A percentile compares a stretch with the other conserved stretches of the same genome.
Evolutionary conservation across 805 yeast species (phyloP).

Genomic region (Hanseniaspora guilliermondii): DNA sequence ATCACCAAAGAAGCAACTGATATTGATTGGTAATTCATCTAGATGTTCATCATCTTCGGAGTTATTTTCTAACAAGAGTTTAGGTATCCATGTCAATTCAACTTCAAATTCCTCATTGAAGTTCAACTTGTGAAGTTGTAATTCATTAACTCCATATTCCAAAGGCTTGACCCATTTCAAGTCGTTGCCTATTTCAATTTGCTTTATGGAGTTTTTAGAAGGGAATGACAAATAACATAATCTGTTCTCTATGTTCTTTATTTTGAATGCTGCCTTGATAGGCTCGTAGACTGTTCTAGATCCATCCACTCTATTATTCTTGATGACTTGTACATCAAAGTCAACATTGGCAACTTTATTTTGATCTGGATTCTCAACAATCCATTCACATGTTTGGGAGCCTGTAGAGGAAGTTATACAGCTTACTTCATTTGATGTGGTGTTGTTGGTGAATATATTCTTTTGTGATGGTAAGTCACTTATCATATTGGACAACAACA

Average conservation of each 20-base stretch:
- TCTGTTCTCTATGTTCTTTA: slow-evolving; percentile 50
- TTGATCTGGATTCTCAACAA: slow-evolving; percentile 38
- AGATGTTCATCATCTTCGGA: slow-evolving; percentile 26
- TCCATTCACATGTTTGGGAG: slow-evolving; percentile 12
- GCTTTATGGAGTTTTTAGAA: slow-evolving; percentile 41
- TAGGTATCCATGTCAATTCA: slow-evolving; percentile 69
- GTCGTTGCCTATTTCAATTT: slow-evolving; percentile 31
- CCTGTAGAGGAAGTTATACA: background rate
- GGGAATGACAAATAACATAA: slow-evolving; percentile 50
- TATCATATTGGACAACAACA: slow-evolving; percentile 28
- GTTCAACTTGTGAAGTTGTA: slow-evolving; percentile 48
- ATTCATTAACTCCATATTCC: slow-evolving; percentile 46
- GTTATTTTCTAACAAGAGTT: slow-evolving; percentile 33
- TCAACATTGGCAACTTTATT: slow-evolving; percentile 27
- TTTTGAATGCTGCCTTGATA: slow-evolving; percentile 46
- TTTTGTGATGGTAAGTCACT: slow-evolving; percentile 34
- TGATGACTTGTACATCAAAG: slow-evolving; percentile 39
- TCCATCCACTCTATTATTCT: slow-evolving; percentile 34
- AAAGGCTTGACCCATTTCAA: slow-evolving; percentile 36
- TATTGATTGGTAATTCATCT: slow-evolving; percentile 40
- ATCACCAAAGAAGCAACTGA: slow-evolving; percentile 73
- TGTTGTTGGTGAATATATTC: slow-evolving; percentile 24
- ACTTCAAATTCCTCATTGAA: slow-evolving; percentile 45
- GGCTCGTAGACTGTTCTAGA: slow-evolving; percentile 49
- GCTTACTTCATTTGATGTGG: background rate